Evolutionary conservation across 805 yeast species (phyloP).

Genomic region (Barnettozyma botsteinii): DNA sequence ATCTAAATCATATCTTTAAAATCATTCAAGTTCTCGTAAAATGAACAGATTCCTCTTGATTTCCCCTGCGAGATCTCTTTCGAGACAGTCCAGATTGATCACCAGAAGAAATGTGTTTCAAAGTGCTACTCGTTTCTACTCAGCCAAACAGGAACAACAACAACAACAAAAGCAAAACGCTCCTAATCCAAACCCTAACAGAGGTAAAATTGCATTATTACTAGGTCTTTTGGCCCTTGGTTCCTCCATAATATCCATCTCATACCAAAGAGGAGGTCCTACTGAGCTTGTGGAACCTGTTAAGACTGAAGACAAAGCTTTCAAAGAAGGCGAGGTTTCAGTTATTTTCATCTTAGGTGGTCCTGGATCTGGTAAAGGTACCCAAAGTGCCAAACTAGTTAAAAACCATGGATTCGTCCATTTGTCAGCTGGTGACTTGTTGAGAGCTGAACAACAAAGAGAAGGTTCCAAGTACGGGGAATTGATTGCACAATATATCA

Average conservation of each 20-base stretch:
- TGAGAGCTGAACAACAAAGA: constrained; percentile 87
- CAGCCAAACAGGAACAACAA: background rate
- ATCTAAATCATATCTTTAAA: no score
- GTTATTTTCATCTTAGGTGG: constrained; percentile 94
- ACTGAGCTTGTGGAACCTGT: constrained; percentile 37
- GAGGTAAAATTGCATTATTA: constrained; percentile 32
- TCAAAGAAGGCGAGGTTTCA: constrained; percentile 59
- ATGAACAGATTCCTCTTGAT: background rate
- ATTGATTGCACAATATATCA: constrained; percentile 75
- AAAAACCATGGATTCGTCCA: constrained; percentile 78
- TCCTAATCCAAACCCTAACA: constrained; percentile 11
- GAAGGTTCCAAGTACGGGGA: constrained; percentile 80
- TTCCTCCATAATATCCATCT: constrained; percentile 38
- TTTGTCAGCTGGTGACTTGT: constrained; percentile 91
- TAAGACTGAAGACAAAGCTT: constrained; percentile 33
- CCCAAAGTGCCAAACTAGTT: constrained; percentile 87
- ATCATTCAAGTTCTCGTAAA: background rate
- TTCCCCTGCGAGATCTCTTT: background rate
- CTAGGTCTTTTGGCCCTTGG: constrained; percentile 43
- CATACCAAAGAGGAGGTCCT: constrained; percentile 40
- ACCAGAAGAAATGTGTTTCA: background rate
- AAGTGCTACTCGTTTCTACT: constrained; percentile 1
- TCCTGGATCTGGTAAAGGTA: constrained; percentile 97
- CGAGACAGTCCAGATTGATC: no score
- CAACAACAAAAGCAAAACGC: constrained; percentile 1